phyloP scores from a whole-genome alignment of 139 green algal genomes.

The Chlorella vulgaris region DNA sequence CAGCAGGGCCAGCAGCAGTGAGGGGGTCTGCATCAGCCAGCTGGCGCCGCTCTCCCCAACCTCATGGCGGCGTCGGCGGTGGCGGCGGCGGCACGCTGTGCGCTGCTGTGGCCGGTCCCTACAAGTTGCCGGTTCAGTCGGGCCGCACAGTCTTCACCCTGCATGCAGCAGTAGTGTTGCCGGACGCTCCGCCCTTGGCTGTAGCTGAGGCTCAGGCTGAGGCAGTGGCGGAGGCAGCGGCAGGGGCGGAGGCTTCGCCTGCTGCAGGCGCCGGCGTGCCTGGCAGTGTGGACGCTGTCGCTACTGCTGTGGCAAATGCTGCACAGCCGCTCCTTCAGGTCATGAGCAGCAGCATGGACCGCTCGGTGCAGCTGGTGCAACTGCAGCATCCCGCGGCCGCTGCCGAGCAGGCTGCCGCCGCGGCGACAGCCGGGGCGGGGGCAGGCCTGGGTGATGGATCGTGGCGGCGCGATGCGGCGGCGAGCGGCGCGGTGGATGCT shows the following conservation, averaged over 20 bases:
- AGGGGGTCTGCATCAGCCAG: background rate
- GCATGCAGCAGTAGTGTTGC: background rate
- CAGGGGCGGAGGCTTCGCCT: background rate
- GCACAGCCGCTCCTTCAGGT: conserved; percentile 16
- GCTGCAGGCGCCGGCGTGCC: no score
- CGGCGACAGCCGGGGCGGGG: background rate
- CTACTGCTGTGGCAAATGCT: background rate
- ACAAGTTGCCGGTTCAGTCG: background rate
- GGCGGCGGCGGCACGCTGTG: background rate
- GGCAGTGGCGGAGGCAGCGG: background rate
- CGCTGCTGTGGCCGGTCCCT: background rate
- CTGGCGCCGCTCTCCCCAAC: background rate
- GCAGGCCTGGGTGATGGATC: no score
- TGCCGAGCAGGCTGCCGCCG: background rate
- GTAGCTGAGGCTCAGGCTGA: background rate
- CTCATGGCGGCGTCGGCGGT: background rate
- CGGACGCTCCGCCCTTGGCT: background rate
- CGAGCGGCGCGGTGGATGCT: background rate
- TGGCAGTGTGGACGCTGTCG: background rate
- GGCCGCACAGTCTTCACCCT: conserved; percentile 17
- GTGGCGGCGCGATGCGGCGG: background rate
- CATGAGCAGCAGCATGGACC: conserved; percentile 28
- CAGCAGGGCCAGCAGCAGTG: conserved; percentile 1
- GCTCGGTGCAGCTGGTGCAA: background rate
- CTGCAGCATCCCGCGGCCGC: background rate